phyloP scores from a whole-genome alignment of 176 grass and related monocot species.

The Lolium perenne region DNA sequence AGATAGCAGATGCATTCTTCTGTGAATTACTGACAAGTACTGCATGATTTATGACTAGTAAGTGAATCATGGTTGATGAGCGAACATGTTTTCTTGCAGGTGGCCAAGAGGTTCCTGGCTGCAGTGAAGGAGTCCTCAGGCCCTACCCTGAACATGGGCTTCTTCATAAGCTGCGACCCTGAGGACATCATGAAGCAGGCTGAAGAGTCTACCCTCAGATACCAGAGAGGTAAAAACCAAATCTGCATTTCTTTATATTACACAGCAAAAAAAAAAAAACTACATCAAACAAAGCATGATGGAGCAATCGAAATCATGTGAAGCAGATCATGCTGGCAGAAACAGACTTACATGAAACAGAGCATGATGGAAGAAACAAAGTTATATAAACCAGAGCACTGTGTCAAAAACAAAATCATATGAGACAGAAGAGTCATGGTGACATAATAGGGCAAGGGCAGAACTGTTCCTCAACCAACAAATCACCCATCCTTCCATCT shows the following conservation, averaged over 20 bases:
- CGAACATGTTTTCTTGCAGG: constrained; percentile 39
- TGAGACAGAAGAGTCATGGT: not conserved
- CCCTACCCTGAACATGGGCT: constrained; percentile 65
- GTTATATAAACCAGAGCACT: not conserved
- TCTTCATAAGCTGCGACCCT: constrained; percentile 80
- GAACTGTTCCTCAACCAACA: constrained; percentile 14
- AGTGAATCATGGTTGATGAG: constrained; percentile 5
- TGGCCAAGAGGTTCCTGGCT: constrained; percentile 71
- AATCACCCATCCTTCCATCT: not conserved
- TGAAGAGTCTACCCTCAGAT: constrained; percentile 68
- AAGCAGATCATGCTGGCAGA: not conserved
- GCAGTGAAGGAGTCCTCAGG: constrained; percentile 60
- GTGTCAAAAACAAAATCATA: not conserved
- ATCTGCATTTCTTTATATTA: not conserved
- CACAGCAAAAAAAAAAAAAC: not conserved
- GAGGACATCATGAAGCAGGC: constrained; percentile 77
- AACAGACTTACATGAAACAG: not conserved
- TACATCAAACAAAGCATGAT: too few species aligned
- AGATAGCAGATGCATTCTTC: not conserved
- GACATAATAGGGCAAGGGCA: not conserved
- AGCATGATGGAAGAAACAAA: not conserved
- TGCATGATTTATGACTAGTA: not conserved
- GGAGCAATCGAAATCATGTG: not conserved
- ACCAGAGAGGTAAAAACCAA: constrained; percentile 59
- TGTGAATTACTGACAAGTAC: not conserved